Evolutionary conservation across 2,329 filamentous ascomycete species (phyloP).

Genomic region (Leptographium lundbergii): DNA sequence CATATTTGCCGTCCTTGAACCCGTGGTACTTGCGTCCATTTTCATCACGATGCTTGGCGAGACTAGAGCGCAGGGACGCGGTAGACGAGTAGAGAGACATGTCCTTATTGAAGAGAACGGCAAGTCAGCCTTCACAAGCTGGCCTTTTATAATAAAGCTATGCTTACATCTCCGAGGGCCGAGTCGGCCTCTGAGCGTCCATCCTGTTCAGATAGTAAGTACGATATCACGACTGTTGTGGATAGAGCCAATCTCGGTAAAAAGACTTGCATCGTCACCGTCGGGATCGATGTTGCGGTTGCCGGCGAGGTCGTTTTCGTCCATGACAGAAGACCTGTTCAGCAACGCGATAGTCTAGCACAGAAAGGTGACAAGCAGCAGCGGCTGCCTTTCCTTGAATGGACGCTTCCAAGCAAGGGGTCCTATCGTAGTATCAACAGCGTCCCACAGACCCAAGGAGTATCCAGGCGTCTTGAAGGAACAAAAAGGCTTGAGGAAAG

Average conservation of each 20-base stretch:
- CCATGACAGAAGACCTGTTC: neutral
- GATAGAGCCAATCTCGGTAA: neutral
- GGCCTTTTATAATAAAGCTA: neutral
- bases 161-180: conserved; percentile 17
- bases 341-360: neutral
- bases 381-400: conserved; percentile 10
- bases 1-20: conserved; percentile 25
- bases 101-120: conserved; percentile 11
- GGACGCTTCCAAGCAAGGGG: conserved; percentile 12
- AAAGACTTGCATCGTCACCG: neutral
- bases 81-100: conserved; percentile 20
- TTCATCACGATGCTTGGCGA: conserved; percentile 18
- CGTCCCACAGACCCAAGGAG: neutral
- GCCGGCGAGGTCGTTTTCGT: neutral
- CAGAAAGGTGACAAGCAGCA: conserved; percentile 5
- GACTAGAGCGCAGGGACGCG: conserved; percentile 19
- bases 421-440: neutral
- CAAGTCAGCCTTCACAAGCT: neutral
- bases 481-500: neutral
- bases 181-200: conserved; percentile 12
- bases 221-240: neutral
- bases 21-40: conserved; percentile 27
- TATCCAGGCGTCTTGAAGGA: neutral
- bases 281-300: neutral
- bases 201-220: neutral